Evolutionary conservation across 805 yeast species (phyloP).

Genomic region (Schwanniomyces yamadae): DNA sequence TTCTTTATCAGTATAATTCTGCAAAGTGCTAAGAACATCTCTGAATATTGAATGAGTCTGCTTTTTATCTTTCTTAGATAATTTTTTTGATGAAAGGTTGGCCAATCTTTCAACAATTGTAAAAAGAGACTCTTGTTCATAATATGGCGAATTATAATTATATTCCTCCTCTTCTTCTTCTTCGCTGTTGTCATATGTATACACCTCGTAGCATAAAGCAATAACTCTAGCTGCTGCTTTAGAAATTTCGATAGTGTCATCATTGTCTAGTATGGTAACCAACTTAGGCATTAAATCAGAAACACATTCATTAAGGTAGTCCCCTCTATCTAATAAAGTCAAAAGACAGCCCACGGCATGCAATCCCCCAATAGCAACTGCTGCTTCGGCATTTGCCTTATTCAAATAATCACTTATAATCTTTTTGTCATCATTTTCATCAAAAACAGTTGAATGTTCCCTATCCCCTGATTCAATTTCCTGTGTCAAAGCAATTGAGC

Average conservation of each 20-base stretch:
- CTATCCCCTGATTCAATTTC: slow-evolving; percentile 42
- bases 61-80: slow-evolving; percentile 62
- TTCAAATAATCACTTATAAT: slow-evolving; percentile 32
- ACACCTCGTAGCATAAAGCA: slow-evolving; percentile 56
- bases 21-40: slow-evolving; percentile 53
- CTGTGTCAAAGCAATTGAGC: slow-evolving; percentile 28
- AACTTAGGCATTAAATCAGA: slow-evolving; percentile 39
- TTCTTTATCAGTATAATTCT: slow-evolving; percentile 34
- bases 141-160: slow-evolving; percentile 49
- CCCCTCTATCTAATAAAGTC: slow-evolving; percentile 44
- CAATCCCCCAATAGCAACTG: slow-evolving; percentile 41
- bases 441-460: slow-evolving; percentile 42
- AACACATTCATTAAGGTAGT: slow-evolving; percentile 40
- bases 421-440: slow-evolving; percentile 32
- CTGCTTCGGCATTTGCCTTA: slow-evolving; percentile 32
- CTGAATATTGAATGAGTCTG: slow-evolving; percentile 59
- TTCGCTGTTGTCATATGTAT: slow-evolving; percentile 42
- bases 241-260: slow-evolving; percentile 42
- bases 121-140: slow-evolving; percentile 49
- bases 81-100: slow-evolving; percentile 52
- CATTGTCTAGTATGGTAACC: slow-evolving; percentile 43
- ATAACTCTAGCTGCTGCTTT: slow-evolving; percentile 56
- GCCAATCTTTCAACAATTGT: slow-evolving; percentile 42
- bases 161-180: slow-evolving; percentile 43
- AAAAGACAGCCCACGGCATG: slow-evolving; percentile 48